Percentiles rank a stretch among this genome's conserved stretches.
phyloP scores from a whole-genome alignment of 768 basidiomycete genomes.

The Phlebiopsis flavidoalba region DNA sequence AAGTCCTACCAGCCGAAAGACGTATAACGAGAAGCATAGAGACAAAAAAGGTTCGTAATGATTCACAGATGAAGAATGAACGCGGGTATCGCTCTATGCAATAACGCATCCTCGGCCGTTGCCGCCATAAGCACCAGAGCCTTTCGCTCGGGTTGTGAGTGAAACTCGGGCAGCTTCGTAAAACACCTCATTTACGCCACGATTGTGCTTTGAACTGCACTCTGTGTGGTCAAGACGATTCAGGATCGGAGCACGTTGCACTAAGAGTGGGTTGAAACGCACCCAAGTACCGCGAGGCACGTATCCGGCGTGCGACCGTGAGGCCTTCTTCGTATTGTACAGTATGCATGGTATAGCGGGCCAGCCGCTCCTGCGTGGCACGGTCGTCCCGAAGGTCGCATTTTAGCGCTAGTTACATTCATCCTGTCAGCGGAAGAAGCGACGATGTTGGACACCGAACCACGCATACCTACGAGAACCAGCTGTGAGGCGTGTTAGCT shows the following conservation, averaged over 20 bases:
- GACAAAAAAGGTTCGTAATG: not conserved
- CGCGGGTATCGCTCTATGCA: slow-evolving; percentile 39
- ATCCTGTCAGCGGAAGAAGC: not conserved
- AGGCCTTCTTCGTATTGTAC: slow-evolving; percentile 93
- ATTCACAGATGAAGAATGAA: not conserved
- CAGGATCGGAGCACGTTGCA: not conserved
- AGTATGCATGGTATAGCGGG: slow-evolving; percentile 61
- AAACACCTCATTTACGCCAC: slow-evolving; percentile 92
- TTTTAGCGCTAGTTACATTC: slow-evolving; percentile 64
- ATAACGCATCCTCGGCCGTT: slow-evolving; percentile 44
- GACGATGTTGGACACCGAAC: slow-evolving; percentile 5
- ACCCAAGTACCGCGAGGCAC: slow-evolving; percentile 92
- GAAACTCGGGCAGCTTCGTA: slow-evolving; percentile 88
- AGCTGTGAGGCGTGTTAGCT: slow-evolving; percentile 39
- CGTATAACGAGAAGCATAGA: not conserved
- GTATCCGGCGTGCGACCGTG: slow-evolving; percentile 83
- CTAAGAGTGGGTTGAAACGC: slow-evolving; percentile 19
- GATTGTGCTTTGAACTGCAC: slow-evolving; percentile 95
- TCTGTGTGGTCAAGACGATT: slow-evolving; percentile 49
- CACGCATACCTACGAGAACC: slow-evolving; percentile 77
- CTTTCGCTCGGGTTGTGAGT: slow-evolving; percentile 67
- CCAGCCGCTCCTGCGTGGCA: slow-evolving; percentile 64
- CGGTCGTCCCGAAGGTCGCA: slow-evolving; percentile 92
- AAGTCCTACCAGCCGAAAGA: not conserved
- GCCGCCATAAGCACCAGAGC: slow-evolving; percentile 37